These are phyloP conservation scores for Catunica adiposa DNA, from an alignment of 2,329 filamentous ascomycete genomes.

Conservation along the genomic window DNA sequence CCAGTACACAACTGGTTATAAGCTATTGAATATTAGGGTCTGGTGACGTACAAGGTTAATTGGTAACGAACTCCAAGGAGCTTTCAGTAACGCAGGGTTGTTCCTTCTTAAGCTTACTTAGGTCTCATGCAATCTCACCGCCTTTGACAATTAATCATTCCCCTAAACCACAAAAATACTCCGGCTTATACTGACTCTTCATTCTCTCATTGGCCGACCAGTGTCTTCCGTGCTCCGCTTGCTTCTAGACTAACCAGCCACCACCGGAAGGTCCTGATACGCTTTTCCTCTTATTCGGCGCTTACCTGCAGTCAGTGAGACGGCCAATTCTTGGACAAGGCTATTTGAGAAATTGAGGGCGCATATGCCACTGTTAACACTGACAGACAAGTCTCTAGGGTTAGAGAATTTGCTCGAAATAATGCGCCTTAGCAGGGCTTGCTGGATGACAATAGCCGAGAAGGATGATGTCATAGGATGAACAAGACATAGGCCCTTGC, in stretches of 20 bases:
- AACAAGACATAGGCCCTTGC: neutral
- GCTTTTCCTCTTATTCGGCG: no score
- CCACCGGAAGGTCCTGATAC: no score
- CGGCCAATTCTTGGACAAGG: no score
- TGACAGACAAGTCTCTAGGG: no score
- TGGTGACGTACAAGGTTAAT: no score
- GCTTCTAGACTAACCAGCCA: no score
- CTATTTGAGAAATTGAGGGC: no score
- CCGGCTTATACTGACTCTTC: neutral
- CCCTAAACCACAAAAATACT: neutral
- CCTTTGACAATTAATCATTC: neutral
- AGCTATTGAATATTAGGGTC: no score
- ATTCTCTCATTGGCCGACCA: neutral
- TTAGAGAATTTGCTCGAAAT: neutral
- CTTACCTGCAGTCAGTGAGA: no score
- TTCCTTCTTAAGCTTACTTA: neutral
- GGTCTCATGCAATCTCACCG: neutral
- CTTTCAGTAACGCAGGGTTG: neutral
- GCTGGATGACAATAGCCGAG: neutral
- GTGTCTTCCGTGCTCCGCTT: no score
- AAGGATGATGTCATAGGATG: neutral
- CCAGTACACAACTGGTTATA: no score
- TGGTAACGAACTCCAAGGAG: neutral
- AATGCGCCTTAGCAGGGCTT: neutral
- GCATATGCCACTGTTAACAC: no score